Conservation (phyloP, 257 asterid genomes). For the Jacaranda mimosifolia region DNA sequence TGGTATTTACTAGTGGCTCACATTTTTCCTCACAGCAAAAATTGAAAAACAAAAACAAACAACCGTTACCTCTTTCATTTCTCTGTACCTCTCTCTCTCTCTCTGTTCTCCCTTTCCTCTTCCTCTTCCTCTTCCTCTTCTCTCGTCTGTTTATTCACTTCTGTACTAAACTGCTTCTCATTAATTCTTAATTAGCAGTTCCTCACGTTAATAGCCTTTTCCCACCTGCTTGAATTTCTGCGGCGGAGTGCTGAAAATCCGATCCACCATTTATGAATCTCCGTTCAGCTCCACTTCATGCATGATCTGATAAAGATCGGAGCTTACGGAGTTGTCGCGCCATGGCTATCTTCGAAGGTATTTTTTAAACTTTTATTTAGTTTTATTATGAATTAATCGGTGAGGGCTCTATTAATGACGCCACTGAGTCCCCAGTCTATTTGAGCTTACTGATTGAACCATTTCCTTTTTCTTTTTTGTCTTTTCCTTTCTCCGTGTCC, state of each 20-base stretch:
- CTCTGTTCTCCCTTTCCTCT: not conserved
- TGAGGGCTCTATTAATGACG: constrained; percentile 30
- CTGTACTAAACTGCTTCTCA: constrained; percentile 15
- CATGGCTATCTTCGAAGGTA: constrained; percentile 53
- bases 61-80: constrained; percentile 23
- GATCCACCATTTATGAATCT: constrained; percentile 47
- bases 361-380: not conserved
- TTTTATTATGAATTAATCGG: not conserved
- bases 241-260: constrained; percentile 35
- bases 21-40: constrained; percentile 45
- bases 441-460: constrained; percentile 51
- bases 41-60: constrained; percentile 34
- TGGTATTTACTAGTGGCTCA: constrained; percentile 82
- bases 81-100: constrained; percentile 23
- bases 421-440: constrained; percentile 37
- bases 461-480: constrained; percentile 5
- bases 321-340: constrained; percentile 33
- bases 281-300: constrained; percentile 41
- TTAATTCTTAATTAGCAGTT: not conserved
- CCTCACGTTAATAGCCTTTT: constrained; percentile 8
- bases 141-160: constrained; percentile 5
- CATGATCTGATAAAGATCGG: constrained; percentile 45
- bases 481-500: constrained; percentile 7
- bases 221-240: not conserved
- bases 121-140: not conserved